Conservation (phyloP, 2,329 filamentous ascomycete species). For the Achaetomium macrosporum region DNA sequence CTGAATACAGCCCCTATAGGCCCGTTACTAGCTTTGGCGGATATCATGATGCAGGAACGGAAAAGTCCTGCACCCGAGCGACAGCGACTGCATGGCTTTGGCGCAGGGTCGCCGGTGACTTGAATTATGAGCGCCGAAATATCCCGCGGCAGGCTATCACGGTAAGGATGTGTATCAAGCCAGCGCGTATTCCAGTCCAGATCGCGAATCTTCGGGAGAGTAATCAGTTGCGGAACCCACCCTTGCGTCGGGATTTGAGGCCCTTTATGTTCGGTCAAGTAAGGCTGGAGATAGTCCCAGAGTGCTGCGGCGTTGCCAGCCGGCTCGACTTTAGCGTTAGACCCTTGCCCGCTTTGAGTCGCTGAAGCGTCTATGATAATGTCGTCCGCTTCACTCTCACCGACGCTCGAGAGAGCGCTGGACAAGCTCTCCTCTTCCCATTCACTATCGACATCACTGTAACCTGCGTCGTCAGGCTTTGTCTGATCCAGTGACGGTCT, state of each 20-base stretch:
- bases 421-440: background rate
- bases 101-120: conserved; percentile 28
- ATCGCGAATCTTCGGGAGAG: conserved; percentile 25
- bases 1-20: conserved; percentile 14
- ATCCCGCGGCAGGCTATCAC: conserved; percentile 25
- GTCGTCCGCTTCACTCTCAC: background rate
- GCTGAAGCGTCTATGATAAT: background rate
- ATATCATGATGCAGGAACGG: conserved; percentile 28
- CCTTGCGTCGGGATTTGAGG: conserved; percentile 13
- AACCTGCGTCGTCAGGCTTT: background rate
- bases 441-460: background rate
- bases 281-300: conserved; percentile 28
- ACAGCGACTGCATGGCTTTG: conserved; percentile 26
- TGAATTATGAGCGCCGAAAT: conserved; percentile 29
- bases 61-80: conserved; percentile 26
- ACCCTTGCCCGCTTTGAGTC: background rate
- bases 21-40: conserved; percentile 9
- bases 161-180: conserved; percentile 17
- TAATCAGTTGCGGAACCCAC: conserved; percentile 24
- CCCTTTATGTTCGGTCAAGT: conserved; percentile 19
- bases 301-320: conserved; percentile 7
- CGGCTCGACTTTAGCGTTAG: background rate
- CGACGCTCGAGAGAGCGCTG: background rate
- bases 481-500: background rate
- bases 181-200: conserved; percentile 27